A percentile compares a stretch with the other conserved stretches of the same genome.
Evolutionary conservation across 2,329 filamentous ascomycete genomes (phyloP).

Genomic region (Intubia oerlemansii): DNA sequence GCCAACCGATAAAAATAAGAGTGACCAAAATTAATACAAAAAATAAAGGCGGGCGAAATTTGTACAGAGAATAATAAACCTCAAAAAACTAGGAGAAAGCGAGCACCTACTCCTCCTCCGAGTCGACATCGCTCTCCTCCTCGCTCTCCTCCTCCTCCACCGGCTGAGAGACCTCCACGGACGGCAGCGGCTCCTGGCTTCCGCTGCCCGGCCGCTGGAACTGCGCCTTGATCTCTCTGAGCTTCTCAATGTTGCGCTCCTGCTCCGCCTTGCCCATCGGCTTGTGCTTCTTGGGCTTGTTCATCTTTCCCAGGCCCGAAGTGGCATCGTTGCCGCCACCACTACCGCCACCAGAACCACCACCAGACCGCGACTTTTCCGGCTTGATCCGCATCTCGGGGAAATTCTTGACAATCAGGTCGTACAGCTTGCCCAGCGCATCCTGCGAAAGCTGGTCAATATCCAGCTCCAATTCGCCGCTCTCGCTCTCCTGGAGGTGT

Average conservation of each 20-base stretch:
- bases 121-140: constrained; percentile 20
- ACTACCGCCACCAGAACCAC: constrained; percentile 7
- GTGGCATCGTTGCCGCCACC: too few relatives aligned
- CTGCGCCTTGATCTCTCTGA: constrained; percentile 36
- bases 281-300: constrained; percentile 52
- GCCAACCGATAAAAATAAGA: neutral
- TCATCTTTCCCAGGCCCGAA: constrained; percentile 12
- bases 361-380: constrained; percentile 13
- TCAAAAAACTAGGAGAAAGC: too few relatives aligned
- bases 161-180: constrained; percentile 15
- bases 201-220: constrained; percentile 23
- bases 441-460: constrained; percentile 34
- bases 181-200: constrained; percentile 22
- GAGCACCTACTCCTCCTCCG: constrained; percentile 24
- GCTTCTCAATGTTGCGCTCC: constrained; percentile 41
- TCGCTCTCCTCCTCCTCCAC: constrained; percentile 19
- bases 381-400: constrained; percentile 15
- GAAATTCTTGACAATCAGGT: constrained; percentile 19
- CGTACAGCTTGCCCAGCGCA: constrained; percentile 30
- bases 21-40: constrained; percentile 1
- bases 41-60: neutral
- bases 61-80: constrained; percentile 3
- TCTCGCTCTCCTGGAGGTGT: constrained; percentile 40
- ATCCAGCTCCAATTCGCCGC: constrained; percentile 36
- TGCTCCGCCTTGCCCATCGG: constrained; percentile 56